Percentiles rank a stretch among this genome's conserved stretches.
phyloP scores from a whole-genome alignment of 1,284 basidiomycete species.

The Ustilago crameri region DNA sequence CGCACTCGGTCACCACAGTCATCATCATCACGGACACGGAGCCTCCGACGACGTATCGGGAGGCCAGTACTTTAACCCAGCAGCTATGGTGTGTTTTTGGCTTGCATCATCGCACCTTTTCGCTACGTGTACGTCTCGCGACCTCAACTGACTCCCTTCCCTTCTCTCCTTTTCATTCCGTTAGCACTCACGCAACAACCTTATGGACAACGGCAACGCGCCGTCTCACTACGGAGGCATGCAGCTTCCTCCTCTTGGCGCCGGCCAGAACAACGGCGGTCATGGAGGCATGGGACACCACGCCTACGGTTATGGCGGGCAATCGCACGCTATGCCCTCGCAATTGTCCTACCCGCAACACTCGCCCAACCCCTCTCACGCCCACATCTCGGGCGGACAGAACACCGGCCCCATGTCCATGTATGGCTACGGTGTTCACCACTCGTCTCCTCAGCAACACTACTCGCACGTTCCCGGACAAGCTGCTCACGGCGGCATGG shows the following conservation, averaged over 20 bases:
- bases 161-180: neutral
- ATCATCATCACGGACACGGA: constrained; percentile 41
- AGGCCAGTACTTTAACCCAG: constrained; percentile 52
- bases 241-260: constrained; percentile 51
- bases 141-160: constrained; percentile 2
- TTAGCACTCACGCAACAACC: constrained; percentile 48
- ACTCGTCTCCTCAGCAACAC: constrained; percentile 50
- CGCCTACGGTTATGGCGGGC: constrained; percentile 43
- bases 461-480: constrained; percentile 52
- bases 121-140: neutral
- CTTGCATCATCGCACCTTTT: neutral
- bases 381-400: constrained; percentile 43
- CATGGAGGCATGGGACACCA: constrained; percentile 49
- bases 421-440: constrained; percentile 51
- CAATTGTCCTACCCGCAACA: constrained; percentile 52
- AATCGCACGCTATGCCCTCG: constrained; percentile 49
- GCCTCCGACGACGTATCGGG: constrained; percentile 44
- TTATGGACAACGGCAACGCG: constrained; percentile 38
- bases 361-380: constrained; percentile 49
- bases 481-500: constrained; percentile 50
- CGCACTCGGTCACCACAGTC: constrained; percentile 45
- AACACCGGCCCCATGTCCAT: constrained; percentile 49
- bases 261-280: constrained; percentile 48
- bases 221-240: constrained; percentile 52
- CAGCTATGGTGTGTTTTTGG: constrained; percentile 43